phyloP scores from a whole-genome alignment of 2,329 filamentous ascomycete genomes.

The Aaosphaeria pasadenensis region DNA sequence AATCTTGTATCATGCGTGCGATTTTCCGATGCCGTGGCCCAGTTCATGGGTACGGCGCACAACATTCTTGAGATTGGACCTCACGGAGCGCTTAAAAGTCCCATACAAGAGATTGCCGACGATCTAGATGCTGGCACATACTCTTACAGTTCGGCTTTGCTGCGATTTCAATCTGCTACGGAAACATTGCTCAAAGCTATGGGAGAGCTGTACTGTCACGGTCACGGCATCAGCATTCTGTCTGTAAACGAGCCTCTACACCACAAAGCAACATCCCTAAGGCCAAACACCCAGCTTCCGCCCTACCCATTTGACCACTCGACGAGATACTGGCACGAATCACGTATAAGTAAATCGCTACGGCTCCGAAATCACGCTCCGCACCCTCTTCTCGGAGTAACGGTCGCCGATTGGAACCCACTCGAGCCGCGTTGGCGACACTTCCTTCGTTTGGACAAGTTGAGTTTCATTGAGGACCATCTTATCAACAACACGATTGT shows the following conservation, averaged over 20 bases:
- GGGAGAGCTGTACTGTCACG: neutral
- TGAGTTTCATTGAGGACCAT: constrained; percentile 22
- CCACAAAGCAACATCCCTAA: neutral
- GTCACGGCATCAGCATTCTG: neutral
- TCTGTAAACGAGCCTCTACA: neutral
- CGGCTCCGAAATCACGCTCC: constrained; percentile 1
- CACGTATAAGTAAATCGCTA: neutral
- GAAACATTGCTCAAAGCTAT: neutral
- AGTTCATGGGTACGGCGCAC: neutral
- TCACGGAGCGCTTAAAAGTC: constrained; percentile 11
- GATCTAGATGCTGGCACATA: neutral
- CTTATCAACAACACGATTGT: constrained; percentile 16
- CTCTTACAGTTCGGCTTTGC: neutral
- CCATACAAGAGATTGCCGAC: neutral
- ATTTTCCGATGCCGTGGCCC: constrained; percentile 13
- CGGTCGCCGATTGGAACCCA: constrained; percentile 15
- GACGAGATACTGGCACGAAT: constrained; percentile 13
- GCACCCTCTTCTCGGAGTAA: neutral
- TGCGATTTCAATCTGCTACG: neutral
- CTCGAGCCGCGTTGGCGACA: constrained; percentile 2
- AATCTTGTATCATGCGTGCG: constrained; percentile 12
- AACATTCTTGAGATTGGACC: constrained; percentile 35
- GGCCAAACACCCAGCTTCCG: constrained; percentile 13
- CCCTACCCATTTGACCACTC: constrained; percentile 24
- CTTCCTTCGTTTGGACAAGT: constrained; percentile 11